A percentile compares a stretch with the other conserved stretches of the same genome.
Conservation (phyloP, 495 filamentous ascomycete species). For the Pyrenopolyporus hunteri region DNA sequence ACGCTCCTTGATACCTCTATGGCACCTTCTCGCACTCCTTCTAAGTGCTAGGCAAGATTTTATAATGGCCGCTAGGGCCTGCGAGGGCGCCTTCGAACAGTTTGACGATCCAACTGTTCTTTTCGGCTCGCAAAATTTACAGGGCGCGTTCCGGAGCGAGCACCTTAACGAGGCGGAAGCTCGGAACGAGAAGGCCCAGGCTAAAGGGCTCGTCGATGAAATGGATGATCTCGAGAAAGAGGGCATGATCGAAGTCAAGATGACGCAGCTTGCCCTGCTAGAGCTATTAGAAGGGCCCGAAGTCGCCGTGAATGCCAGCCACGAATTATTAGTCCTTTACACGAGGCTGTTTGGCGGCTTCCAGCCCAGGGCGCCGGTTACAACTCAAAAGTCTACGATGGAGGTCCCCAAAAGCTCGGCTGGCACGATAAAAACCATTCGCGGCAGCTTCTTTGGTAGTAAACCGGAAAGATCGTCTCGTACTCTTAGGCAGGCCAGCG, state of each 20-base stretch:
- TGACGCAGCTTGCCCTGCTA: conserved; percentile 86
- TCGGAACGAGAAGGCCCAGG: conserved; percentile 43
- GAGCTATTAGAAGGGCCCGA: conserved; percentile 83
- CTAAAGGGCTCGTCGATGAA: conserved; percentile 66
- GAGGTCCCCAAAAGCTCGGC: conserved; percentile 71
- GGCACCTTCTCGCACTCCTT: conserved; percentile 87
- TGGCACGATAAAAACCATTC: conserved; percentile 73
- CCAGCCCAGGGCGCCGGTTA: conserved; percentile 44
- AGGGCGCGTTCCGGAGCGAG: conserved; percentile 57
- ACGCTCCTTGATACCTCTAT: conserved; percentile 68
- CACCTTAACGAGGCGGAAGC: conserved; percentile 57
- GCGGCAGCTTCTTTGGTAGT: conserved; percentile 75
- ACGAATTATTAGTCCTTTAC: conserved; percentile 83
- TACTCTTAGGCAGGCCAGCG: conserved; percentile 39
- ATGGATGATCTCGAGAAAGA: conserved; percentile 81
- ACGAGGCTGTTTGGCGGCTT: conserved; percentile 72
- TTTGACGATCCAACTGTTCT: conserved; percentile 68
- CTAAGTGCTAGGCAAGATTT: conserved; percentile 88
- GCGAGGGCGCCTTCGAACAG: conserved; percentile 88
- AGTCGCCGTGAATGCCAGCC: conserved; percentile 80
- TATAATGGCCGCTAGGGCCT: conserved; percentile 75
- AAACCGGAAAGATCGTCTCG: conserved; percentile 48
- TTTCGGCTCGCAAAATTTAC: conserved; percentile 55
- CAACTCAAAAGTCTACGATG: conserved; percentile 39
- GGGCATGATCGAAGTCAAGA: conserved; percentile 84